A percentile compares a stretch with the other conserved stretches of the same genome.
These are phyloP conservation scores for Trapa incisa DNA, from an alignment of 345 rosid genomes.

Conservation along the genomic window DNA sequence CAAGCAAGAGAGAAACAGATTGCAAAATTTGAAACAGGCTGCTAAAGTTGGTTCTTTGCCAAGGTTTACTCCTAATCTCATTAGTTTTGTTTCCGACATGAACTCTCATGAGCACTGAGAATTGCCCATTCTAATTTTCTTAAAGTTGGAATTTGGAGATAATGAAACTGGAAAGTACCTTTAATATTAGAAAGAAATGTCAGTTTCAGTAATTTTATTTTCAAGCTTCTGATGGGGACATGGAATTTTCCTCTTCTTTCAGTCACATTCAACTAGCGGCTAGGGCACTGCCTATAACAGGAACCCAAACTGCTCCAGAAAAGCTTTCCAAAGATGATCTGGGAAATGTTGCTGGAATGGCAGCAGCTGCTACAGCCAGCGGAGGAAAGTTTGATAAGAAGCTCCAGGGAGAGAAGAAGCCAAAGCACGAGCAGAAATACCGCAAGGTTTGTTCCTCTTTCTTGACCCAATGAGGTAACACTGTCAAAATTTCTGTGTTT, in stretches of 20 bases:
- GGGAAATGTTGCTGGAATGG: slow-evolving; percentile 78
- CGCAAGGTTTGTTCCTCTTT: slow-evolving; percentile 49
- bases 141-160: not conserved
- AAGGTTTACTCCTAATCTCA: slow-evolving; percentile 32
- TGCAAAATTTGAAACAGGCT: slow-evolving; percentile 68
- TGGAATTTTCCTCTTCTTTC: slow-evolving; percentile 10
- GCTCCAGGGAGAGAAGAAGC: slow-evolving; percentile 72
- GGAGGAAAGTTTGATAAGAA: slow-evolving; percentile 95
- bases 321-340: slow-evolving; percentile 60
- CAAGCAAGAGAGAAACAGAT: slow-evolving; percentile 58
- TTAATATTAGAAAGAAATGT: not conserved
- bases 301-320: slow-evolving; percentile 50
- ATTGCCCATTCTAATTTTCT: not conserved
- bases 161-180: no score
- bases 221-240: not conserved
- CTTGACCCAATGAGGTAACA: not conserved
- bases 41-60: slow-evolving; percentile 75
- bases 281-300: slow-evolving; percentile 73
- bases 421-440: slow-evolving; percentile 62
- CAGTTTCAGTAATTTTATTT: not conserved
- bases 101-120: not conserved
- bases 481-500: not conserved
- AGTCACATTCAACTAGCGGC: slow-evolving; percentile 91
- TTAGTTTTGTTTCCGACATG: not conserved
- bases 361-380: slow-evolving; percentile 79